Base-by-base conservation (phyloP, 1,139 yeast species). In the Tardiomyces digboiensis region DNA sequence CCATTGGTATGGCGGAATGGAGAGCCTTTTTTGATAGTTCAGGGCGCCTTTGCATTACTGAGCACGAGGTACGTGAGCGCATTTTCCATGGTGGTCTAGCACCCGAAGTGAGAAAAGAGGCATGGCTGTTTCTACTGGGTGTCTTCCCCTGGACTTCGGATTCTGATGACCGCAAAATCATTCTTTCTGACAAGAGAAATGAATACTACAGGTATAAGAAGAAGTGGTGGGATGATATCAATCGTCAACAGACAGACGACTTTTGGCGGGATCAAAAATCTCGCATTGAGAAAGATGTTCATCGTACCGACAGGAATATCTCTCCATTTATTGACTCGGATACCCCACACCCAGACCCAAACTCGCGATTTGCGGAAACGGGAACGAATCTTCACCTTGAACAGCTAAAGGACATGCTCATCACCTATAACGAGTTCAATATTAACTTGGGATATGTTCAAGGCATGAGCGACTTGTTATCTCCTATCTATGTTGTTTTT, bases 401-500 rank as follows among this genome's bases (percentile, higher is more conserved):
- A 50, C 75, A 69, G 44, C 68, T 91, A 68, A 76, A 88, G 55
- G 89, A 85, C 54, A 83, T 93, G 51, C 70, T 91, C 39, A 72
- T 87, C 46, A 86, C 97, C 1, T 91, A 83, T 58, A 89, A 91
- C 61, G 89, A 85, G 62, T 76, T 80, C 61, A 91, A 91, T 61
- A 71, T 69, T 41, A 82, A 87, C 52, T 66, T 93, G 54, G 98
- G 98, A 0, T 91, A 91, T 58, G 96, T 91, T 19, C 99, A 91
- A 65, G 99, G 99, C 2, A 91, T 91, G 99, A 81, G 94, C 7
- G 99, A 91, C 61, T 68, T 91, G 44, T 68, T 93, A 37, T 82
- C 96, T 0, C 97, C 97, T 1, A 64, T 91, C 5, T 93, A 88
- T 59, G 84, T 80, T 39, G 74, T 79, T 7, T 66, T 86, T 39